Evolutionary conservation across 108 stramenopile species (phyloP), one percentile per base, ranked within the genome.

Genomic region (Skeletonema tropicum): DNA sequence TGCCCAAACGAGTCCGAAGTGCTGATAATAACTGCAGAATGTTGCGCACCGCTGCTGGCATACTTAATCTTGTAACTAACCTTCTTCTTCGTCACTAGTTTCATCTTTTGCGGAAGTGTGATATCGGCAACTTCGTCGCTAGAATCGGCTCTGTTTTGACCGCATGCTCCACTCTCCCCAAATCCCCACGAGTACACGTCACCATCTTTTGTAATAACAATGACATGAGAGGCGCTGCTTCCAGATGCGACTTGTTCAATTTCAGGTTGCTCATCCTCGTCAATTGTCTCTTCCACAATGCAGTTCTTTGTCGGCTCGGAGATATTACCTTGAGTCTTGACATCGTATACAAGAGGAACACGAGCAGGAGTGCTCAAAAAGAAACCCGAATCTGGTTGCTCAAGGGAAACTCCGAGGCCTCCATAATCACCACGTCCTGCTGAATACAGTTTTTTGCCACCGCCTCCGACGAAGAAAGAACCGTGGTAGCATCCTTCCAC

Each of bases 111-210:
- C 11, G 85, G 68, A 35, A 76, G 79, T 14, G 45, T 35, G 5
- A 71, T 61, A 64, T 86, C 83, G 11, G 68, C 59, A 15, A 70
- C 64, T 4, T 48, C 35, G 36, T 75, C 46, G 45, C 87, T 85
- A 5, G 13, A 64, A 25, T 64, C 71, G 15, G 42, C 80, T 31
- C 71, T 73, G 58, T 88, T 49, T 19, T 80, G 90, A 0, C 96
- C 96, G 31, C 91, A 83, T 21, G 61, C 71, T 21, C 82, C 77
- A 21, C 41, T 75, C 42, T 85, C 87, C 14, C 90, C 93, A 70
- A 83, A 96, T 5, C 97, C 97, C 97, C 98, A 98, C 32, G 96
- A 83, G 77, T 92, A 97, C n/a, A 97, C 75, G 59, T 90, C 89
- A 39, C 85, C 83, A 3, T 66, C 65, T 30, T 77, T 77, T 4